These are phyloP conservation scores for Acacia confusa DNA, from an alignment of 306 rosid genomes.

Conservation along the genomic window DNA sequence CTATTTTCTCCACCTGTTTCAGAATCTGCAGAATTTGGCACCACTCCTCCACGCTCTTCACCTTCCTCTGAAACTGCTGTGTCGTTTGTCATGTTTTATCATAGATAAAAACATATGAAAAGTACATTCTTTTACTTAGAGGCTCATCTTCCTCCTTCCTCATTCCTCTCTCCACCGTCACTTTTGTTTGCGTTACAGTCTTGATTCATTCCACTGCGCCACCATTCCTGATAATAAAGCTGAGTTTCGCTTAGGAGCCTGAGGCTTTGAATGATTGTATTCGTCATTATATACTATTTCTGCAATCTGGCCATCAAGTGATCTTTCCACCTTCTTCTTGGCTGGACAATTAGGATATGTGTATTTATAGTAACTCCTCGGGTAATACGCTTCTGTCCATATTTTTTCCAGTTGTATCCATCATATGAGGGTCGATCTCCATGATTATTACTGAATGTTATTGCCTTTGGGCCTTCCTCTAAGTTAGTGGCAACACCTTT, in stretches of 20 bases:
- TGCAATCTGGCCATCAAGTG: conserved; percentile 80
- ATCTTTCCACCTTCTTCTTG: conserved; percentile 92
- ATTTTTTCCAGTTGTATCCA: conserved; percentile 93
- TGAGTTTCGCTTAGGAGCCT: conserved; percentile 58
- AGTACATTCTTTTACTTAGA: conserved; percentile 65
- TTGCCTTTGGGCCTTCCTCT: conserved; percentile 54
- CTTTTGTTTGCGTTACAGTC: conserved; percentile 28
- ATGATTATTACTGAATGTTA: conserved; percentile 36
- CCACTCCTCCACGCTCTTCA: conserved; percentile 38
- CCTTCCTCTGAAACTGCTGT: conserved; percentile 53
- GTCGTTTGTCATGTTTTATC: background rate
- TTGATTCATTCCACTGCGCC: conserved; percentile 51
- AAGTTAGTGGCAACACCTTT: conserved; percentile 44
- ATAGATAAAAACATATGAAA: background rate
- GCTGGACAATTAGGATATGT: conserved; percentile 85
- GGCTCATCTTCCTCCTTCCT: conserved; percentile 64
- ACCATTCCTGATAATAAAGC: conserved; percentile 45
- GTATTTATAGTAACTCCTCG: conserved; percentile 87
- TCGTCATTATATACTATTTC: conserved; percentile 93
- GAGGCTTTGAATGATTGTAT: conserved; percentile 85
- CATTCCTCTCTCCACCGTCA: conserved; percentile 53
- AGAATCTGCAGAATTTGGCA: conserved; percentile 54
- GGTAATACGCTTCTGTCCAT: conserved; percentile 94
- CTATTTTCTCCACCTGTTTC: conserved; percentile 43
- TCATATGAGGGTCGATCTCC: conserved; percentile 78